Percentiles rank a stretch among this genome's conserved stretches.
phyloP scores from a whole-genome alignment of 768 basidiomycete species.

The Rhodotorula sphaerocarpa region DNA sequence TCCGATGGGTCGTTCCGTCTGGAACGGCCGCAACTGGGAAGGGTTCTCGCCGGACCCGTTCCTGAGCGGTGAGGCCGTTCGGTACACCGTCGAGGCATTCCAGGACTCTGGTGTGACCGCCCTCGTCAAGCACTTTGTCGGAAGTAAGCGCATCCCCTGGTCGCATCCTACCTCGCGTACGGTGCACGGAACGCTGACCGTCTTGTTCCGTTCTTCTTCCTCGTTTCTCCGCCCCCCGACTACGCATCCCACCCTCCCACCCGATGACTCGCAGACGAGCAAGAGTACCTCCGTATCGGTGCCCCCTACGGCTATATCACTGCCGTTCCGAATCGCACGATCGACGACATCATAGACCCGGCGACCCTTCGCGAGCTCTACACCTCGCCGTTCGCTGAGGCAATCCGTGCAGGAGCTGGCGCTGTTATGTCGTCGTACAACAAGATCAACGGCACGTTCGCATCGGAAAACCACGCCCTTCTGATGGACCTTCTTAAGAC shows the following conservation, averaged over 20 bases:
- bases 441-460: conserved; percentile 39
- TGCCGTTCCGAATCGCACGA: conserved; percentile 38
- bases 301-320: conserved; percentile 18
- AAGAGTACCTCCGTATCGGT: conserved; percentile 43
- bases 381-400: conserved; percentile 14
- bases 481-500: conserved; percentile 67
- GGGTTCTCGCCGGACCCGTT: conserved; percentile 25
- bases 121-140: conserved; percentile 60
- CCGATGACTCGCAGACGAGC: conserved; percentile 44
- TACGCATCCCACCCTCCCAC: conserved; percentile 14
- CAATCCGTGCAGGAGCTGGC: conserved; percentile 8
- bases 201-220: too few species aligned
- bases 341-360: conserved; percentile 49
- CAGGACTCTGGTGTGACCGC: conserved; percentile 36
- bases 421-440: conserved; percentile 32
- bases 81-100: conserved; percentile 27
- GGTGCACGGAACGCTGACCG: too few species aligned
- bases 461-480: conserved; percentile 64
- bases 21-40: conserved; percentile 30
- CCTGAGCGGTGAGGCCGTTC: conserved; percentile 8
- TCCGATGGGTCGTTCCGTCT: background rate
- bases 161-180: too few species aligned
- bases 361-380: conserved; percentile 41
- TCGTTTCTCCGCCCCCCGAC: background rate
- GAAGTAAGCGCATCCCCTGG: too few species aligned